A percentile compares a stretch with the other conserved stretches of the same genome.
Evolutionary conservation across 345 rosid species (phyloP).

Genomic region (Acer yangbiense): DNA sequence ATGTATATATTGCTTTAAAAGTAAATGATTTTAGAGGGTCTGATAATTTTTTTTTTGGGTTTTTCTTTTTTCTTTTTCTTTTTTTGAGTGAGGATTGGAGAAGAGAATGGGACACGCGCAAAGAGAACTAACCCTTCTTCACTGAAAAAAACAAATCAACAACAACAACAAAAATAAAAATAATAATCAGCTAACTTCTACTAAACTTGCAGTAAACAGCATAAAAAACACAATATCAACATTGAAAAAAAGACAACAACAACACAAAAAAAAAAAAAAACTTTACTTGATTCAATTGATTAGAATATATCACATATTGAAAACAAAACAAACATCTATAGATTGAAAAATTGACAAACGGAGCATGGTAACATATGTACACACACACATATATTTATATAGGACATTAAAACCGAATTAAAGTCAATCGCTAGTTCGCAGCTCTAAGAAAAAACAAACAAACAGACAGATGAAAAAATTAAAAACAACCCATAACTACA

Average conservation of each 20-base stretch:
- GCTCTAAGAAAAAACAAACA: background rate
- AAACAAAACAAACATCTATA: background rate
- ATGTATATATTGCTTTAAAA: background rate
- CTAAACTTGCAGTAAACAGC: conserved; percentile 15
- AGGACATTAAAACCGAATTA: background rate
- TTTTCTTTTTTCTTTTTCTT: background rate
- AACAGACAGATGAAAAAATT: background rate
- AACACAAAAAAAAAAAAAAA: background rate
- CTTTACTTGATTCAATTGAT: background rate
- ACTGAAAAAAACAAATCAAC: conserved; percentile 32
- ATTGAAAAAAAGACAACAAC: background rate
- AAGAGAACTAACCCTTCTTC: conserved; percentile 47
- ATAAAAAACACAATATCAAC: too few relatives aligned
- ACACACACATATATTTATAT: background rate
- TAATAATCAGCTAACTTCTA: background rate
- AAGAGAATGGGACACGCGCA: conserved; percentile 99
- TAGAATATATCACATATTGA: background rate
- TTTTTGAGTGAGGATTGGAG: conserved; percentile 54
- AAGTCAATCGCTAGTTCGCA: background rate
- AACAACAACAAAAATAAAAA: background rate
- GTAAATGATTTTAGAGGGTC: background rate
- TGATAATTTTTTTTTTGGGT: background rate
- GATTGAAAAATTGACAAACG: background rate
- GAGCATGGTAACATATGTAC: background rate
- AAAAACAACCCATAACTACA: background rate